These are phyloP conservation scores for Penicillium atrosanguineum DNA, from an alignment of 495 filamentous ascomycete genomes.

Conservation along the genomic window DNA sequence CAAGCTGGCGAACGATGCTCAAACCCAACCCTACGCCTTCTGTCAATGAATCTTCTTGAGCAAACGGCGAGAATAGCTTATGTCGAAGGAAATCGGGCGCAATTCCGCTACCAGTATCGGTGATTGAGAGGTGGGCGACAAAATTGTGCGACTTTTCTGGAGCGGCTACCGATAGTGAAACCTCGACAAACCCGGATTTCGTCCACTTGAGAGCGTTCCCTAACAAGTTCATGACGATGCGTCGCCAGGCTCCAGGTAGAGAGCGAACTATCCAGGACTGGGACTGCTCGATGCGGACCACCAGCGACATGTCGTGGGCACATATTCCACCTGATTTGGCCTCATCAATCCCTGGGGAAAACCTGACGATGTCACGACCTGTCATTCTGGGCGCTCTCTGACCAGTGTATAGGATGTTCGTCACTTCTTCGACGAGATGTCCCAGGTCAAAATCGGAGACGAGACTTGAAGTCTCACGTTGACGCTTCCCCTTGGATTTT, in stretches of 20 bases:
- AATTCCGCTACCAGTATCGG: conserved; percentile 68
- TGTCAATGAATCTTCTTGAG: conserved; percentile 64
- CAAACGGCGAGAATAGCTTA: conserved; percentile 65
- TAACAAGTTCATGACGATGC: conserved; percentile 70
- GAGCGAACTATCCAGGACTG: conserved; percentile 54
- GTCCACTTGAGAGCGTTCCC: conserved; percentile 74
- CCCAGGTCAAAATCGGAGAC: conserved; percentile 45
- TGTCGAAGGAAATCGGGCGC: conserved; percentile 62
- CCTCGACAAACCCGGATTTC: conserved; percentile 54
- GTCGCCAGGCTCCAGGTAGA: conserved; percentile 59
- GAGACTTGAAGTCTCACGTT: conserved; percentile 12
- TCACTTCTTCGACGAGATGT: conserved; percentile 55
- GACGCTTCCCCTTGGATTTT: conserved; percentile 2
- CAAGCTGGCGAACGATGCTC: conserved; percentile 65
- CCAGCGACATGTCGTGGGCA: conserved; percentile 38
- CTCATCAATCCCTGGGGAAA: neutral
- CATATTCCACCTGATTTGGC: neutral
- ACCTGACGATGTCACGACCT: neutral
- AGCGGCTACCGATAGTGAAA: conserved; percentile 45
- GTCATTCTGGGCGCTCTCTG: conserved; percentile 12
- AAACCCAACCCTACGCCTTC: conserved; percentile 69
- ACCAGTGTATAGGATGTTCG: conserved; percentile 57
- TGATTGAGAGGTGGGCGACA: conserved; percentile 48
- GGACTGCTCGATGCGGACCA: conserved; percentile 54
- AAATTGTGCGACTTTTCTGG: conserved; percentile 12